Base-by-base conservation (phyloP, 352 stramenopile genomes). In the Peronospora belbahrii region DNA sequence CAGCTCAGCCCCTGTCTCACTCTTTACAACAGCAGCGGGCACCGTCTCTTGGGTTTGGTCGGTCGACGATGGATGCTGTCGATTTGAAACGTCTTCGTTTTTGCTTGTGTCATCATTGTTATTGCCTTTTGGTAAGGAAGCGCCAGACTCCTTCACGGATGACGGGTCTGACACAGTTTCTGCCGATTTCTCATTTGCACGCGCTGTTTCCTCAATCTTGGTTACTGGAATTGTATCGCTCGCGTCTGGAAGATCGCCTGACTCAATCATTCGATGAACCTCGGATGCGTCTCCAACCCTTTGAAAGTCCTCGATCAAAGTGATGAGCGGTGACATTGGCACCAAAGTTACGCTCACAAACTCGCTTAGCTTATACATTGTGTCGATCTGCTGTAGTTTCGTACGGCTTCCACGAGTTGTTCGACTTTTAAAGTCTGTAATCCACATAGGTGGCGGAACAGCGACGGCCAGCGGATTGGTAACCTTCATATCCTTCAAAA, bases 321-420 rank as follows among this genome's bases (percentile, higher is more conserved):
- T 35, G 23, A 78, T 28, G 5, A 83, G 50, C 8, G 63, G 52
- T 13, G 56, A 20, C 22, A 44, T 45, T 18, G 66, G 56, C n/a
- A 54, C 43, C n/a, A 71, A 60, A 23, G 59, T 69, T 19, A 28
- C 54, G 37, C n/a, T 59, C 40, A 81, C 65, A 51, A 82, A 71
- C 13, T 59, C 27, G 9, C 50, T 45, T 10, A 85, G n/a, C 22
- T 51, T 57, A 14, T 63, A 77, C 69, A 92, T 78, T 4, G 67
- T 68, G 18, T 92, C 81, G 15, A 90, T 77, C 44, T 90, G 78
- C 36, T 83, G 62, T 14, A 92, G 42, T 31, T 73, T 82, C 13
- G 41, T 31, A 8, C 48, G 56, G 1, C 71, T 65, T 0, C 69
- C 62, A 22, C 78, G 77, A 42, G 82, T 64, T 20, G 40, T 46